A percentile compares a stretch with the other conserved stretches of the same genome.
phyloP scores from a whole-genome alignment of 2,329 filamentous ascomycete genomes.

The Paraphoma chrysanthemicola region DNA sequence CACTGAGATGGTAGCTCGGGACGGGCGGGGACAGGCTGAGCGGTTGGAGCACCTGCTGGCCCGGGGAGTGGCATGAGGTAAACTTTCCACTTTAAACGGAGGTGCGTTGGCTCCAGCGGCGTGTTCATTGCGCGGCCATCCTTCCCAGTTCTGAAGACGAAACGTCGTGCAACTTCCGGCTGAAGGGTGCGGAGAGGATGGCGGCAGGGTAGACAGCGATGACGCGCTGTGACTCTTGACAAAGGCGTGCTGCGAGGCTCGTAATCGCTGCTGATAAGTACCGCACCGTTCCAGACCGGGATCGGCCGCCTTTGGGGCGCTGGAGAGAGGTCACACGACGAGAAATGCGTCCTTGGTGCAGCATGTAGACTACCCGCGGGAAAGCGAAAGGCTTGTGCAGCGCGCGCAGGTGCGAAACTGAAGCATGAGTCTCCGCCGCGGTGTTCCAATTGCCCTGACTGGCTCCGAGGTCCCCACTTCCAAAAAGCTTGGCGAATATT shows the following conservation, averaged over 20 bases:
- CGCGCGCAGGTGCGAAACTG: constrained; percentile 10
- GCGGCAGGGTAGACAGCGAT: constrained; percentile 28
- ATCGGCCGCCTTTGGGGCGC: constrained; percentile 20
- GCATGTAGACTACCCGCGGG: constrained; percentile 1
- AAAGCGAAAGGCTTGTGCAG: constrained; percentile 4
- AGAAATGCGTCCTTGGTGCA: constrained; percentile 6
- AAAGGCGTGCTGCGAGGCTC: constrained; percentile 30
- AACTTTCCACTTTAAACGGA: constrained; percentile 31
- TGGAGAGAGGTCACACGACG: constrained; percentile 32
- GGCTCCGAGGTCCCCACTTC: constrained; percentile 16
- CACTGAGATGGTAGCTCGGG: constrained; percentile 27
- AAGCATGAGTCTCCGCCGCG: constrained; percentile 12
- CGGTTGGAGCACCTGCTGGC: constrained; percentile 42
- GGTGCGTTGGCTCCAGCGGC: constrained; percentile 46
- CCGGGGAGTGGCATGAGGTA: constrained; percentile 37
- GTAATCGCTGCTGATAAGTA: constrained; percentile 38
- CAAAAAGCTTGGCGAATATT: constrained; percentile 28
- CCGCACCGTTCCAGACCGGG: constrained; percentile 19
- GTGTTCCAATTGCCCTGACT: constrained; percentile 12
- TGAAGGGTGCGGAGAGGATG: constrained; percentile 28
- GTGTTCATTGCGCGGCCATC: constrained; percentile 23
- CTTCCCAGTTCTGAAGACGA: constrained; percentile 26
- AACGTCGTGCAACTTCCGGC: constrained; percentile 24
- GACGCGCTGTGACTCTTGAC: constrained; percentile 35
- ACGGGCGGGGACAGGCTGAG: constrained; percentile 34